Base-by-base conservation (phyloP, 495 filamentous ascomycete species). In the Amniculicola lignicola region DNA sequence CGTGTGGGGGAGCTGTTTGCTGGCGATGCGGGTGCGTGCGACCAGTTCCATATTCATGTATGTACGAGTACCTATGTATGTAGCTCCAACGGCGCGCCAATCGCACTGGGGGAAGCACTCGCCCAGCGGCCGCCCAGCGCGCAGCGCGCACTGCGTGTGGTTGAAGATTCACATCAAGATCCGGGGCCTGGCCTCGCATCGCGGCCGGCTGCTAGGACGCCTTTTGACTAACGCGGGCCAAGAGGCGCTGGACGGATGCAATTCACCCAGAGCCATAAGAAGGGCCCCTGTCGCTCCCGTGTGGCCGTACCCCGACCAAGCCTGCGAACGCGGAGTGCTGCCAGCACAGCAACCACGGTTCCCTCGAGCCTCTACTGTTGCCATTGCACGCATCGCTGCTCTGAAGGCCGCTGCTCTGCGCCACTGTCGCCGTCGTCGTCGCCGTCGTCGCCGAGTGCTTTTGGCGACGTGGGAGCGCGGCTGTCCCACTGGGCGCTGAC, bases 231-330 rank as follows among this genome's bases (percentile, higher is more conserved):
- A 24, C 28, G 29, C 36, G 28, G 35, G 37, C 45, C 51, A 50
- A 43, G 43, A 31, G 36, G 44, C 14, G 3, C 10, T 25, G 27
- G 28, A 6, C 38, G 18, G 42, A 48, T 45, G 46, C 48, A 57
- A 57, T 57, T 57, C 59, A 54, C 57, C 40, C 50, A 55, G 28
- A 16, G 28, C 41, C 56, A 38, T 42, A 42, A 47, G 24, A 46
- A 42, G 28, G 19, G 21, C 53, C 59, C 59, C 59, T 61, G 59
- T 57, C 55, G 38, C 33, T 22, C 50, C 27, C 21, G 49, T 50
- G 35, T 43, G 49, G 45, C 35, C 29, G 43, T 56, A 23, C 29
- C 53, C 43, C 21, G 10, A 31, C 18, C 29, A 21, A 15, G 38
- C 37, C 16, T 4, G n/a, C n/a, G n/a, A n/a, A n/a, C n/a, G n/a